Base-by-base conservation (phyloP, 1,139 yeast genomes). In the Saccharomyces hybrid region DNA sequence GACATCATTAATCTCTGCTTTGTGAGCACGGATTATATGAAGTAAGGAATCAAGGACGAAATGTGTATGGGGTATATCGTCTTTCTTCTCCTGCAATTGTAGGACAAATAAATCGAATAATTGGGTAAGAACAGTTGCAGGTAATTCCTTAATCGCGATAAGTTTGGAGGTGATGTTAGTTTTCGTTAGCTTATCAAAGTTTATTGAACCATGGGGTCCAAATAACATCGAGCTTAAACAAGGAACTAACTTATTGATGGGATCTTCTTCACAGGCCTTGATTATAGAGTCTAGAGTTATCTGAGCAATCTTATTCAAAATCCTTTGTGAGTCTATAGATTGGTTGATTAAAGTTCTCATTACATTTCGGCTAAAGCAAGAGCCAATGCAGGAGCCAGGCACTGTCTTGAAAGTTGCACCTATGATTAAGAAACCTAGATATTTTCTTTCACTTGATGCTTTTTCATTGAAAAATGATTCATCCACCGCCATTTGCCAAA, bases 391-490 rank as follows among this genome's bases (percentile, higher is more conserved):
- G 2, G 50, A 24, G 24, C 70, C 61, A 0, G 77, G 67, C 2
- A 74, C 59, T 1, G 71, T 58, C 9, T 70, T 53, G 54, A 85
- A 68, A 51, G 82, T 77, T 51, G 78, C 74, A 42, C 71, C 75
- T 61, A 91, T 82, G 4, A 91, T 78, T 62, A 87, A 87, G 63
- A 91, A 82, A 0, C 98, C 99, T 81, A 89, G 81, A 69, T 79
- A 88, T 67, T 91, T 93, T 58, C 97, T 78, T 69, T 91, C 98
- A 48, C 84, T 82, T 0, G 97, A 88, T 0, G 97, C 78, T 60
- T 86, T 82, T 32, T 80, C 82, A 3, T 89, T 75, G 64, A 93
- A 91, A 57, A 88, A 80, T 1, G 86, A 78, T 64, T 89, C 95
- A 66, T 91, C 98, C 9, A 91, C 80, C 7, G 83, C 84, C 2